Evolutionary conservation across 371 early-diverging fungal species (phyloP), one percentile per base, ranked within the genome.

Genomic region (Rhizopus sp.): DNA sequence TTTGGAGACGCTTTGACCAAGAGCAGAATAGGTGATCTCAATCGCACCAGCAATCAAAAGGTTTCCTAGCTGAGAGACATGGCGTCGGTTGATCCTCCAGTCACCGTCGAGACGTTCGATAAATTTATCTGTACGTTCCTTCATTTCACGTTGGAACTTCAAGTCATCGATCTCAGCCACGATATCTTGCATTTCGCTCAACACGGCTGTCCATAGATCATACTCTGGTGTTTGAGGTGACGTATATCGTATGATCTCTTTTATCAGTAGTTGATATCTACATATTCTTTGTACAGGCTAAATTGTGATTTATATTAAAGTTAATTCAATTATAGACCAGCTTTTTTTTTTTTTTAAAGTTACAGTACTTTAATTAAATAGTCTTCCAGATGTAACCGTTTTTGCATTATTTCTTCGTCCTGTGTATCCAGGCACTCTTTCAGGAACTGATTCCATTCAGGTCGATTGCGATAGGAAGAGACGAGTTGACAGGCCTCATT

Each of bases 261-360:
- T 66, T 12, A 79, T 54, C 2, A 79, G 55, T 13, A 79, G 55
- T 34, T 73, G 74, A 50, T 79, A 79, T 30, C 76, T 70, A 58
- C 79, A 79, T 53, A 79, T 70, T 37, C 79, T 62, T 58, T 79
- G 79, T 4, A 79, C 74, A 52, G 79, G 79, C 79, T 76, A 55
- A 57, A 23, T 38, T 29, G 16, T 40, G 33, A 44, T 33, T 23
- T 34, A 29, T 35, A 15, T 38, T 17, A 37, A 30, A 41, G 31
- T 40, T 41, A 13, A 37, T 37, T 38, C 32, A 13, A 31, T 32
- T 41, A 17, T 30, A 51, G 32, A 13, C 8, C 6, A 17, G 9
- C 32, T 5, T 44, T 50, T 55, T n/a, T n/a, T n/a, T n/a, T n/a
- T n/a, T 29, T n/a, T 50, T 34, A 50, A 31, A 35, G 40, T 23